Conservation (phyloP, 2,329 filamentous ascomycete species). For the Zarea fungicola region DNA sequence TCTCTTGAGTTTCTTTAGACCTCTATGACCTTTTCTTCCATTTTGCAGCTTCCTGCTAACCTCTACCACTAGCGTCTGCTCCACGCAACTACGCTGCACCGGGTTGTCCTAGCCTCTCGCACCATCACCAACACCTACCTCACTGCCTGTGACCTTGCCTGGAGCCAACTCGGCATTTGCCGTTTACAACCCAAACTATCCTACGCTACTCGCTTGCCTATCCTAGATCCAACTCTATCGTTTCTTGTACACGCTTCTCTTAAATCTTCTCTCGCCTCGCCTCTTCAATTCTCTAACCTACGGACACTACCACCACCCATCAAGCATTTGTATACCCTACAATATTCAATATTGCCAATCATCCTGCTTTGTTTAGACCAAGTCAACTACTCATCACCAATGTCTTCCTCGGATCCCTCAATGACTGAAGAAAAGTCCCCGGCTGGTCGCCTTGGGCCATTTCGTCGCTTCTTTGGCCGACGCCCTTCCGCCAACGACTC, state of each 20-base stretch:
- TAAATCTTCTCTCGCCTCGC: not conserved
- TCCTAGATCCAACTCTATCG: not conserved
- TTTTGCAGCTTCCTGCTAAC: conserved; percentile 3
- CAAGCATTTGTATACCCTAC: too few relatives aligned
- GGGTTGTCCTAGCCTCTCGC: not conserved
- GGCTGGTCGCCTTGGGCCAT: conserved; percentile 8
- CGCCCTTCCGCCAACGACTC: conserved; percentile 1
- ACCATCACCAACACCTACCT: not conserved
- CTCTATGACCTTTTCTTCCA: not conserved
- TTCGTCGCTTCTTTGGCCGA: conserved; percentile 16
- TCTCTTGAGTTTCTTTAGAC: not conserved
- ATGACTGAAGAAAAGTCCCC: conserved; percentile 6
- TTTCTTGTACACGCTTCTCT: not conserved
- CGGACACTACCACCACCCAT: too few relatives aligned
- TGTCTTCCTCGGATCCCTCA: conserved; percentile 8
- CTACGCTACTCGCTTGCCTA: not conserved
- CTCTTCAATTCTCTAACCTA: not conserved
- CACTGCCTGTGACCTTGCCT: not conserved
- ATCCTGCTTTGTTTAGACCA: too few relatives aligned
- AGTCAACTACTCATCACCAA: not conserved
- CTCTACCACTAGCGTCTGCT: not conserved
- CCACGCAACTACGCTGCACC: not conserved
- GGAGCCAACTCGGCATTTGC: not conserved
- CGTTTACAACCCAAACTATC: not conserved
- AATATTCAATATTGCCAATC: too few relatives aligned